Conservation (phyloP, 1,139 yeast species). For the Debaryomycetaceae sp. region DNA sequence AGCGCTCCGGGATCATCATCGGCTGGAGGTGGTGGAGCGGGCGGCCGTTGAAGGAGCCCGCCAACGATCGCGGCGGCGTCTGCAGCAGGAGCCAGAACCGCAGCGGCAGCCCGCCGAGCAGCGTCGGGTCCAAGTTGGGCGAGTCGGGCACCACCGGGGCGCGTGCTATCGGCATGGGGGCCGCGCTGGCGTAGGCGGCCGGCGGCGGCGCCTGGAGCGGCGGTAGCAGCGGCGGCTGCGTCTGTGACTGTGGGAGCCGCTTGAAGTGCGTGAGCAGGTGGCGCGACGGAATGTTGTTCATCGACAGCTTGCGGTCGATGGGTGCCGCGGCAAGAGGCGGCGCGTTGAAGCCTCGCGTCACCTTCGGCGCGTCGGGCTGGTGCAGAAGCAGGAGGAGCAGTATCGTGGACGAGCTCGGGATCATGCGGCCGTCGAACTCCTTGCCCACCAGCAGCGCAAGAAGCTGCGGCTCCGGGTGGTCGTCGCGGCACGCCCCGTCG, state of each 20-base stretch:
- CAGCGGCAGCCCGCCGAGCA: conserved; percentile 54
- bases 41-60: conserved; percentile 18
- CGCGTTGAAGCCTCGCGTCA: conserved; percentile 5
- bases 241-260: conserved; percentile 8
- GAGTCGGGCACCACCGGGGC: conserved; percentile 39
- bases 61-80: conserved; percentile 43
- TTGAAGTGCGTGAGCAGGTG: conserved; percentile 8
- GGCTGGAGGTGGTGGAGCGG: conserved; percentile 14
- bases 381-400: conserved; percentile 46
- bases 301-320: conserved; percentile 4
- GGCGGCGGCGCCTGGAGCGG: conserved; percentile 4
- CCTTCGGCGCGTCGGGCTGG: conserved; percentile 11
- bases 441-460: conserved; percentile 53
- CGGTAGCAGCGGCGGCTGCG: conserved; percentile 8
- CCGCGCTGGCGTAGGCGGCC: conserved; percentile 16
- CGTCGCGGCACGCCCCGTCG: conserved; percentile 17
- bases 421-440: conserved; percentile 43
- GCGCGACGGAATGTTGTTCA: conserved; percentile 7
- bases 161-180: conserved; percentile 25
- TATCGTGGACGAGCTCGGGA: conserved; percentile 53
- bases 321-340: conserved; percentile 3
- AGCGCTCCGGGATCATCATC: conserved; percentile 2
- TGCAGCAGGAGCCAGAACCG: conserved; percentile 49
- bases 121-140: conserved; percentile 49
- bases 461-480: conserved; percentile 51